A percentile compares a stretch with the other conserved stretches of the same genome.
phyloP scores from a whole-genome alignment of 148 eudicot species.

The Agrostemma githago region DNA sequence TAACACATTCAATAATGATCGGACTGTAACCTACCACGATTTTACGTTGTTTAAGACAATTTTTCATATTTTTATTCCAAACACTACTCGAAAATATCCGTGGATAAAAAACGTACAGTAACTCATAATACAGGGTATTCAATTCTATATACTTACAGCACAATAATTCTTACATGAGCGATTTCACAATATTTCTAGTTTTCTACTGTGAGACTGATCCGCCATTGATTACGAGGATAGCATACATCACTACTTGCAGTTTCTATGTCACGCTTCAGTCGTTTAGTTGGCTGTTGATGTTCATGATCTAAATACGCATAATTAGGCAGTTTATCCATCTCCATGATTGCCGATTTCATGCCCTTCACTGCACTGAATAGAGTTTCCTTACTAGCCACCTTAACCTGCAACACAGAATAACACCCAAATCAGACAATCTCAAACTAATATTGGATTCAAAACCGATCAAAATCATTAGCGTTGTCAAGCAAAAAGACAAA shows the following conservation, averaged over 20 bases:
- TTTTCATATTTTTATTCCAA: no score
- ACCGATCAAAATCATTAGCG: not conserved
- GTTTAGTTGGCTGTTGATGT: not conserved
- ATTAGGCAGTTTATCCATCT: slow-evolving; percentile 24
- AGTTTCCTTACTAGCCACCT: slow-evolving; percentile 27
- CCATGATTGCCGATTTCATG: slow-evolving; percentile 22
- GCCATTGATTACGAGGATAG: not conserved
- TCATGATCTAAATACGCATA: slow-evolving; percentile 3
- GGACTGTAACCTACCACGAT: no score
- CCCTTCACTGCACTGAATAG: slow-evolving; percentile 24
- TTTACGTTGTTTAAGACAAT: no score
- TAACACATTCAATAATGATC: no score
- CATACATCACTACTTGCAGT: slow-evolving; percentile 12
- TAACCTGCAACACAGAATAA: not conserved
- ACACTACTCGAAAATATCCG: no score
- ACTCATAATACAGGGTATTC: no score
- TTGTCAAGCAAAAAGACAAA: not conserved
- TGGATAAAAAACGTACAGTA: no score
- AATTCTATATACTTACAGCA: no score
- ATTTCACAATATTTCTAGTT: no score
- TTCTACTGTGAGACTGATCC: not conserved
- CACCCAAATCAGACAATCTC: not conserved
- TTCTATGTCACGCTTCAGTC: slow-evolving; percentile 10
- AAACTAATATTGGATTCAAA: not conserved
- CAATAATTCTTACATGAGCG: no score